Conservation (phyloP, 768 basidiomycete genomes). For the Dentipellis sp. region DNA sequence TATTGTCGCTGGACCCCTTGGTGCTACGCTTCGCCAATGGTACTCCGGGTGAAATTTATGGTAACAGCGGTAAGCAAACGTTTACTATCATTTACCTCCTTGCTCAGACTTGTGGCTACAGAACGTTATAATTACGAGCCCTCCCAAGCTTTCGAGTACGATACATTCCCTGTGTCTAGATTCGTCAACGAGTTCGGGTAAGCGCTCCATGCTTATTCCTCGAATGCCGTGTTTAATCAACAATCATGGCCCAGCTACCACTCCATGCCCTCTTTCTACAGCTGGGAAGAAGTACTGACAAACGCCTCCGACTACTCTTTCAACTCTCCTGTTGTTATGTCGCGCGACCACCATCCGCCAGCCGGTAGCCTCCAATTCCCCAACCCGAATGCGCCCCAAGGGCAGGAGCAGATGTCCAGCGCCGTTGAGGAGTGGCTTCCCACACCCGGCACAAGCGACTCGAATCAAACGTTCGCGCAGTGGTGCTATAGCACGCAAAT, state of each 20-base stretch:
- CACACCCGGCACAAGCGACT: constrained; percentile 34
- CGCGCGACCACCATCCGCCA: constrained; percentile 48
- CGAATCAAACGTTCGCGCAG: constrained; percentile 52
- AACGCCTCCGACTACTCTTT: constrained; percentile 44
- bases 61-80: constrained; percentile 34
- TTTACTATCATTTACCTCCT: not conserved
- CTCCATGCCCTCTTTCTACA: constrained; percentile 55
- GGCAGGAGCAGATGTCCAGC: constrained; percentile 42
- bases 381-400: constrained; percentile 44
- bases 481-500: constrained; percentile 58
- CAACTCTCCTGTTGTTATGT: constrained; percentile 47
- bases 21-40: constrained; percentile 39
- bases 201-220: constrained; percentile 2
- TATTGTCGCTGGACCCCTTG: constrained; percentile 49
- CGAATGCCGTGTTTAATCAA: too few species aligned
- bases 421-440: constrained; percentile 50
- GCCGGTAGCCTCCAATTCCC: constrained; percentile 43
- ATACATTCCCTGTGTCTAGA: constrained; percentile 41
- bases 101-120: constrained; percentile 12
- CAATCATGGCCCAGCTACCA: constrained; percentile 30
- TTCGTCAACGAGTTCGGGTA: constrained; percentile 56
- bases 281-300: constrained; percentile 46
- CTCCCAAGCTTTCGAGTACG: constrained; percentile 41
- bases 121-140: constrained; percentile 53
- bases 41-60: constrained; percentile 45